Evolutionary conservation across 768 basidiomycete species (phyloP).

Genomic region (Lentinus brumalis): DNA sequence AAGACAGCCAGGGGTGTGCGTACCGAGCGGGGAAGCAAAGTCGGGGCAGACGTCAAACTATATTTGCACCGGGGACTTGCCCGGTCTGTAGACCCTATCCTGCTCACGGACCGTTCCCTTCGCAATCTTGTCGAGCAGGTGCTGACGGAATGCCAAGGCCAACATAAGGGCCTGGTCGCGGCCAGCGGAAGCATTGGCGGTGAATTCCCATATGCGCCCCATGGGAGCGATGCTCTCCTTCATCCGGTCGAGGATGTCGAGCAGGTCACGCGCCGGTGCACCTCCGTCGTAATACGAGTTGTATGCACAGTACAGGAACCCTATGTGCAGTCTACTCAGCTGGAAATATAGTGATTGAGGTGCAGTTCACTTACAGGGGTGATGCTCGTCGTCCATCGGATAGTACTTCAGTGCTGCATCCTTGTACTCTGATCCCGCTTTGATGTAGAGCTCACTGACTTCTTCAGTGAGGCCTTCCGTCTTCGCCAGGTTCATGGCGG

Average conservation of each 20-base stretch:
- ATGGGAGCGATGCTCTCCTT: conserved; percentile 12
- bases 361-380: neutral
- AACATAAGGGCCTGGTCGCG: neutral
- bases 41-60: no score
- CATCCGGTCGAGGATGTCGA: conserved; percentile 13
- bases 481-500: neutral
- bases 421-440: conserved; percentile 8
- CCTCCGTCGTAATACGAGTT: conserved; percentile 1
- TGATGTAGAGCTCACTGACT: neutral
- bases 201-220: conserved; percentile 23
- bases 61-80: no score
- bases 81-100: no score
- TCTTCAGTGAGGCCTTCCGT: neutral
- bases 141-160: neutral
- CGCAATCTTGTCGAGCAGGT: neutral
- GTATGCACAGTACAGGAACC: conserved; percentile 12
- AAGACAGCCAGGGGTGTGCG: no score
- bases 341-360: neutral
- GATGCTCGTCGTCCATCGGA: conserved; percentile 20
- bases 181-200: neutral
- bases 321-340: neutral
- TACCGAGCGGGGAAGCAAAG: no score
- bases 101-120: neutral
- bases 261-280: neutral
- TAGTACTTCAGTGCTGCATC: conserved; percentile 3